Evolutionary conservation across 495 filamentous ascomycete species (phyloP).

Genomic region (Amphirosellinia nigrospora): DNA sequence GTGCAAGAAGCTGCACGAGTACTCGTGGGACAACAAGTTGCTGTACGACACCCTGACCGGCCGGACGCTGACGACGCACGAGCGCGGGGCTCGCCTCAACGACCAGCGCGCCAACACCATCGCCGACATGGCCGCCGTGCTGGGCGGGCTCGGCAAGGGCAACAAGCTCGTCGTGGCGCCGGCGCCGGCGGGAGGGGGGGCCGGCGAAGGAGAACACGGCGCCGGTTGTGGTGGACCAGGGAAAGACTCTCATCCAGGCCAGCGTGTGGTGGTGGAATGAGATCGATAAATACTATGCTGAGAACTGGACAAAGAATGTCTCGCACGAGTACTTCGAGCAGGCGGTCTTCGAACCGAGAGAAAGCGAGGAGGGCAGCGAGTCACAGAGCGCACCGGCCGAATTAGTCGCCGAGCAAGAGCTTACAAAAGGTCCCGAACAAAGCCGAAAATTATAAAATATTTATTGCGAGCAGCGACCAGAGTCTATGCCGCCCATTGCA

Average conservation of each 20-base stretch:
- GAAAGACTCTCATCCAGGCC: conserved; percentile 44
- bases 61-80: conserved; percentile 52
- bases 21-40: conserved; percentile 62
- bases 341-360: neutral
- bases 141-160: conserved; percentile 58
- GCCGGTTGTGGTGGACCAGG: neutral
- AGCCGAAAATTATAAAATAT: conserved; percentile 11
- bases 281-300: conserved; percentile 68
- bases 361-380: conserved; percentile 2
- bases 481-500: neutral
- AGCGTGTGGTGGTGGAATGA: conserved; percentile 73
- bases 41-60: conserved; percentile 55
- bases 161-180: conserved; percentile 51
- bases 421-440: neutral
- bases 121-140: conserved; percentile 83
- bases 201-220: conserved; percentile 31
- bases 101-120: conserved; percentile 88
- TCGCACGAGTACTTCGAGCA: conserved; percentile 51
- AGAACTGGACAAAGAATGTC: conserved; percentile 72
- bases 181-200: conserved; percentile 11
- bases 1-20: conserved; percentile 73
- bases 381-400: conserved; percentile 13
- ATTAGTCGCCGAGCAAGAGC: neutral
- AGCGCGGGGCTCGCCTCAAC: conserved; percentile 71
- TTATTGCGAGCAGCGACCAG: conserved; percentile 1